Base-by-base conservation (phyloP, 139 green algal genomes). In the Ettlia oleoabundans region DNA sequence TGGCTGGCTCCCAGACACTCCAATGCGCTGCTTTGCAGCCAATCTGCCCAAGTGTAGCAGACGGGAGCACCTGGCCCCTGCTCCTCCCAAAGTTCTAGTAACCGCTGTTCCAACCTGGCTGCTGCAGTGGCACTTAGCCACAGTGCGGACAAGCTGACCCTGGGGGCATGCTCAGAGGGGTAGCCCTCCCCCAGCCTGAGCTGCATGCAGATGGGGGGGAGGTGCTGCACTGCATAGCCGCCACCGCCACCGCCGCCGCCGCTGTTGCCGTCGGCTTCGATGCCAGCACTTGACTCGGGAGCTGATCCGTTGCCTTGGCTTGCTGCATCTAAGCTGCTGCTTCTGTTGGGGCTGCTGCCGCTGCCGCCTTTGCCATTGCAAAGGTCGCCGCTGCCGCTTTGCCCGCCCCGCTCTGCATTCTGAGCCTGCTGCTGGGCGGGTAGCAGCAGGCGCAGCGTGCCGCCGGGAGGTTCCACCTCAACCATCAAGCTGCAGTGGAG, bases 11-110 rank as follows among this genome's bases (percentile, higher is more conserved):
- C 82, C 1, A 93, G 65, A 24, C 87, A 43, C 33, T 70, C 18
- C 78, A 93, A 61, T 1, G 84, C 74, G n/a, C 62, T 40, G 22
- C 35, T 52, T 37, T 89, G 80, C 55, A 95, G 80, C 86, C 87
- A 93, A 65, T 94, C 87, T 6, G 92, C 62, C 90, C 86, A 93
- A 5, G 52, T 70, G 43, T 86, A 93, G 65, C 82, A 76, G 19
- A 91, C 62, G 3, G 89, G 87, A 6, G 55, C 18, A 32, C 88
- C 88, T 4, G 80, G 73, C 21, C 83, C 88, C 38, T 88, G 76
- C 76, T 85, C 85, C 33, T 76, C 18, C 86, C 88, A 93, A 65
- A 85, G 58, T 47, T 70, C 19, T 42, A 42, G 63, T 30, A 93
- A 81, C 68, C 70, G 61, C 42, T 0, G 28, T 24, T 61, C 24